Percentiles rank a stretch among this genome's conserved stretches.
Evolutionary conservation across 1,284 basidiomycete species (phyloP).

Genomic region (Sanguinoderma infundibulare): DNA sequence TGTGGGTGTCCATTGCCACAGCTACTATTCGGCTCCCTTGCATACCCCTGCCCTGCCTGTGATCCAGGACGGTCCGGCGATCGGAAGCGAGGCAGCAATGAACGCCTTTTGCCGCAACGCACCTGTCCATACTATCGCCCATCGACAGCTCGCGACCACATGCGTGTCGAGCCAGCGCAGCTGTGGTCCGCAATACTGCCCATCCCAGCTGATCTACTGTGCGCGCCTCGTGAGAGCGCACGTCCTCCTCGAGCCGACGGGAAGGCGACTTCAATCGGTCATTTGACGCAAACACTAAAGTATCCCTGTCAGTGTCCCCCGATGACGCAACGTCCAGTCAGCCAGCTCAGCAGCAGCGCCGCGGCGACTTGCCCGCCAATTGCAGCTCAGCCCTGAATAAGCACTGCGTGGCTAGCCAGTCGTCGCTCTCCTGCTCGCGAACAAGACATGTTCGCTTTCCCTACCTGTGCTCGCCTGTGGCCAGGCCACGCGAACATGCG

Average conservation of each 20-base stretch:
- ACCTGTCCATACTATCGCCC: not conserved
- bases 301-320: not conserved
- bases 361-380: constrained; percentile 2
- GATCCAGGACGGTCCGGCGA: not conserved
- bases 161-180: not conserved
- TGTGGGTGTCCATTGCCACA: not conserved
- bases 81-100: not conserved
- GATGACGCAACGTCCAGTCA: not conserved
- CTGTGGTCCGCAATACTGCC: not conserved
- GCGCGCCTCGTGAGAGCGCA: not conserved
- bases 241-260: not conserved
- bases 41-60: not conserved
- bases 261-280: not conserved
- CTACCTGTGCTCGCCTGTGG: not conserved
- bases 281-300: not conserved
- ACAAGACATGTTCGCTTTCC: not conserved
- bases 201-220: not conserved
- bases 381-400: not conserved
- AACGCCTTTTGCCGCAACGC: not conserved
- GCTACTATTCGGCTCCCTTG: not conserved
- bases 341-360: not conserved
- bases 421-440: not conserved
- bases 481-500: no score
- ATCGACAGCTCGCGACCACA: not conserved
- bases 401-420: no score